Evolutionary conservation across 2,329 filamentous ascomycete species (phyloP).

Genomic region (Neonectria sp.): DNA sequence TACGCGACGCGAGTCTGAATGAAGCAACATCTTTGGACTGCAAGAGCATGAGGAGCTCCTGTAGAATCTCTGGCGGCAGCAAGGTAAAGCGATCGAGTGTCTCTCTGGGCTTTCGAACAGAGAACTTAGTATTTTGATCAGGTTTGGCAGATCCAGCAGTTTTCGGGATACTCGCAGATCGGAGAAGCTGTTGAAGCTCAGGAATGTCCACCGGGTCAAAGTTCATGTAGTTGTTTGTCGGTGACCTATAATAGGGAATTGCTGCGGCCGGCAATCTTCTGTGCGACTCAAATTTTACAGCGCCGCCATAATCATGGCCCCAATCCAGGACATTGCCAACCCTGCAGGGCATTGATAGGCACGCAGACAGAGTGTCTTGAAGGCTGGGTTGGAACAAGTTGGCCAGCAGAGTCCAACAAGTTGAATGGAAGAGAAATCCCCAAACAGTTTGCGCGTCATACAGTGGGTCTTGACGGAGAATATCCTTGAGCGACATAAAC

Average conservation of each 20-base stretch:
- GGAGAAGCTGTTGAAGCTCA: background rate
- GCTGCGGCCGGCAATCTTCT: too few species aligned
- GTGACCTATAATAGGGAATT: too few species aligned
- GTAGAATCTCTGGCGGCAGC: conserved; percentile 26
- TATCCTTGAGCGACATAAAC: background rate
- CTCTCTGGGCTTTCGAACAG: background rate
- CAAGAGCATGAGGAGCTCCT: conserved; percentile 7
- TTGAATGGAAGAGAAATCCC: background rate
- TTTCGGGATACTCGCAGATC: background rate
- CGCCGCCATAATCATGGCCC: background rate
- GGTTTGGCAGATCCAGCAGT: background rate
- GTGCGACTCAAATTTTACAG: background rate
- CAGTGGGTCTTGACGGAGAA: too few species aligned
- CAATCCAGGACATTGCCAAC: background rate
- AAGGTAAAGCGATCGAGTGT: conserved; percentile 12
- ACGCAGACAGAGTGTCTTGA: background rate
- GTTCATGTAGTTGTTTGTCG: background rate
- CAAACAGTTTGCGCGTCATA: background rate
- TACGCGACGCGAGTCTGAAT: conserved; percentile 19
- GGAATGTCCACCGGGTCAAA: conserved; percentile 17
- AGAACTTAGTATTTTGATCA: background rate
- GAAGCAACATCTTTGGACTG: conserved; percentile 17
- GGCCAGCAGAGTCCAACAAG: background rate
- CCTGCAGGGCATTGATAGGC: background rate
- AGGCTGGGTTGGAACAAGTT: background rate